Evolutionary conservation across 805 yeast species (phyloP), one percentile per base, ranked within the genome.

Genomic region (Lachancea nothofagi): DNA sequence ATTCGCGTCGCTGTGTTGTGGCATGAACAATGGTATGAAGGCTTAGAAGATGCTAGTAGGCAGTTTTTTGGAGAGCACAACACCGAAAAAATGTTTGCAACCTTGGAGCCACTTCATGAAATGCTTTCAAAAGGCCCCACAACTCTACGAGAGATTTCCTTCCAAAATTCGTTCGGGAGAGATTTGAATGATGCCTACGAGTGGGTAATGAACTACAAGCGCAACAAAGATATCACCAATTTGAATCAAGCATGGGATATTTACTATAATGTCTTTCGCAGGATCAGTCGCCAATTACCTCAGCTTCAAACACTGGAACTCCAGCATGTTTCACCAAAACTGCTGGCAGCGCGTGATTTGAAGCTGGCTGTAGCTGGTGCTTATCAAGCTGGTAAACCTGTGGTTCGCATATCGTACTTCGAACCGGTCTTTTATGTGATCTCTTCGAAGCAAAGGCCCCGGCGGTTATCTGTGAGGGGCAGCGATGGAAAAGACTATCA

Each of bases 21-120:
- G 97, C 95, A 88, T 54, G 99, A 93, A 55, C 82, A 83, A 57
- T 93, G 99, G 98, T 89, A 88, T 51, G 97, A 90, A 64, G 97
- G 95, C 2, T 69, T 93, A 23, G 99, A 93, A 58, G 96, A 93
- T 66, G 98, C 98, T 0, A 88, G 96, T 3, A 71, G 96, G 43
- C 73, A 84, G 38, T 93, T 82, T 66, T 90, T 88, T 62, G 96
- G 94, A 25, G 98, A 93, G 46, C 93, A 87, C 51, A 88, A 93
- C 55, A 83, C 90, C 9, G 96, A 88, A 40, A 88, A 86, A 60
- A 93, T 93, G 97, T 84, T 85, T 62, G 80, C 85, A 13, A 88
- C 88, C 1, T 64, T 93, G 37, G 95, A 86, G 47, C 97, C 97
- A 2, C 65, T 93, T 37, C 97, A 93, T 62, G 78, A 77, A 51